Percentiles rank a stretch among this genome's conserved stretches.
Evolutionary conservation across 306 rosid species (phyloP).

Genomic region (Cicer pinnatifidum): DNA sequence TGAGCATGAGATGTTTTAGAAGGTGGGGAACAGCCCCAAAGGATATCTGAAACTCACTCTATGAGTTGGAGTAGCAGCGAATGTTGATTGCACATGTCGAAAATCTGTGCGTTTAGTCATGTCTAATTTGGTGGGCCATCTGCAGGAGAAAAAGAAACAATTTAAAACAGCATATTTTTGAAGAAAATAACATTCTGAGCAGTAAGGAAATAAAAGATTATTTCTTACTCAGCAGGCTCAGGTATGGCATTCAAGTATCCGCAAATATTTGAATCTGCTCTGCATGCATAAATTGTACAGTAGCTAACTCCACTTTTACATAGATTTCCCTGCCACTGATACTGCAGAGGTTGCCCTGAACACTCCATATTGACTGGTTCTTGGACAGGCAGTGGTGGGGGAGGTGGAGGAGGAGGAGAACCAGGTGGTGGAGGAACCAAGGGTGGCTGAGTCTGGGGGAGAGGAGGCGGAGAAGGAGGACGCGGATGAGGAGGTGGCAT

Average conservation of each 20-base stretch:
- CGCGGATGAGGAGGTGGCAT: constrained; percentile 75
- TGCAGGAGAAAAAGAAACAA: constrained; percentile 52
- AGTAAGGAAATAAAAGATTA: constrained; percentile 36
- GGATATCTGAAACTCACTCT: constrained; percentile 65
- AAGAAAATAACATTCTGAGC: constrained; percentile 36
- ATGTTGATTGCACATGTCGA: constrained; percentile 83
- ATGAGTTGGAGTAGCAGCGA: constrained; percentile 73
- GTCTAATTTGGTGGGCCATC: constrained; percentile 95
- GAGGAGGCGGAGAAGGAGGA: constrained; percentile 84
- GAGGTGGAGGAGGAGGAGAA: constrained; percentile 80
- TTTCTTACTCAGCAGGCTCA: constrained; percentile 83
- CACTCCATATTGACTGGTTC: constrained; percentile 57
- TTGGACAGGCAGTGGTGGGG: constrained; percentile 60
- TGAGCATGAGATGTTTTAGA: constrained; percentile 26
- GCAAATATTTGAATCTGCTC: constrained; percentile 76
- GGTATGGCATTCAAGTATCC: constrained; percentile 69
- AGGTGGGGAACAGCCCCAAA: constrained; percentile 13
- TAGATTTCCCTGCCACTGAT: constrained; percentile 82
- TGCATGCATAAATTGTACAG: constrained; percentile 75
- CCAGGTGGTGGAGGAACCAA: constrained; percentile 84
- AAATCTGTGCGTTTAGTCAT: constrained; percentile 94
- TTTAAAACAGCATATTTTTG: constrained; percentile 11
- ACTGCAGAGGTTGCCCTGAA: constrained; percentile 54
- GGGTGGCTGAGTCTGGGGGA: constrained; percentile 81
- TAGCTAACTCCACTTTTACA: constrained; percentile 95